A percentile compares a stretch with the other conserved stretches of the same genome.
These are phyloP conservation scores for button mushroom (Agaricus bisporus) DNA, from an alignment of 768 basidiomycete genomes.

Conservation along the genomic window DNA sequence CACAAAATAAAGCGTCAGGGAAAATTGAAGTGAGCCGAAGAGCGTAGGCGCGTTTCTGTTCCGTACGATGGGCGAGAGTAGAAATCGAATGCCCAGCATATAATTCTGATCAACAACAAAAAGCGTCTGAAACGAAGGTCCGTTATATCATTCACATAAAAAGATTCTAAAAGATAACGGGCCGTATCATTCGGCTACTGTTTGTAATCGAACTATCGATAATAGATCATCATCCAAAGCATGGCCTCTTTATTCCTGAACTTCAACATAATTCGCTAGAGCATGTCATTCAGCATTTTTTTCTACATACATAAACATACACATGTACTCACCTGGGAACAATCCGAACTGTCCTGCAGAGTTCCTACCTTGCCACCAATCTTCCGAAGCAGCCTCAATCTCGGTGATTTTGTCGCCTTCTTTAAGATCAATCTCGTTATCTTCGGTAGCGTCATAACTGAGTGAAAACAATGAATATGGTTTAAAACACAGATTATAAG, in stretches of 20 bases:
- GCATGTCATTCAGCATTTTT: neutral
- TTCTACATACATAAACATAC: neutral
- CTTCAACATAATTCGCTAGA: conserved; percentile 33
- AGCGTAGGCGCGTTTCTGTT: too few species aligned
- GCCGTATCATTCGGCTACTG: neutral
- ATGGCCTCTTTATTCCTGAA: conserved; percentile 22
- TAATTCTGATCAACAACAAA: too few species aligned
- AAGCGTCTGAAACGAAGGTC: neutral
- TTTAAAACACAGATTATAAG: neutral
- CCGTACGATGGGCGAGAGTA: too few species aligned
- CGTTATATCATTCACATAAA: neutral
- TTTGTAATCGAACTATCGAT: neutral
- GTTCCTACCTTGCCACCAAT: conserved; percentile 81
- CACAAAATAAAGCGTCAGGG: too few species aligned
- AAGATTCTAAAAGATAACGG: neutral
- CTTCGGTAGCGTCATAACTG: conserved; percentile 87
- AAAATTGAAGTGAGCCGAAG: too few species aligned
- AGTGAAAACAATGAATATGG: neutral
- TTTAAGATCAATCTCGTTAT: conserved; percentile 82
- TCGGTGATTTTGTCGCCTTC: conserved; percentile 77
- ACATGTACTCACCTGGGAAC: conserved; percentile 61
- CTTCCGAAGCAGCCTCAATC: conserved; percentile 79
- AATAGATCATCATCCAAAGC: neutral
- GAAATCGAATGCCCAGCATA: too few species aligned
- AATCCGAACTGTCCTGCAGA: conserved; percentile 51